Evolutionary conservation across 2,329 filamentous ascomycete genomes (phyloP).

Genomic region (Nigrospora sphaerica): DNA sequence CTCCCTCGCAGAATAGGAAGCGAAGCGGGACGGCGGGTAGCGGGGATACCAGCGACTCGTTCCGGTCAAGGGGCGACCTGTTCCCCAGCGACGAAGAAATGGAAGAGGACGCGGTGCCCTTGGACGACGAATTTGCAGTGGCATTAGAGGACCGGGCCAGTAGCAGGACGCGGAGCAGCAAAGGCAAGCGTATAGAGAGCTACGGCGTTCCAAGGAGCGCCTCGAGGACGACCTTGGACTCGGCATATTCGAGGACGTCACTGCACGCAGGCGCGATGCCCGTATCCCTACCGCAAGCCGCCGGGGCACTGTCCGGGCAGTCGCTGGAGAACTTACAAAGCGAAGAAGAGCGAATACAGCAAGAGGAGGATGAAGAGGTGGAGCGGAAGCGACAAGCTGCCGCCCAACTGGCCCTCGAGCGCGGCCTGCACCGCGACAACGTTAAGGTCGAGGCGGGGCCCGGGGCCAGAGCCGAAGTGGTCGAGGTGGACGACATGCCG

Average conservation of each 20-base stretch:
- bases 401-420: constrained; percentile 39
- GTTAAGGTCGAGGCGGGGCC: constrained; percentile 25
- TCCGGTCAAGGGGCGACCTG: constrained; percentile 80
- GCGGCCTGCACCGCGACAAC: constrained; percentile 34
- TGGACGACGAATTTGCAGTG: constrained; percentile 86
- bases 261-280: background rate
- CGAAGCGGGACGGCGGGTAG: constrained; percentile 76
- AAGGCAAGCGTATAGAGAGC: constrained; percentile 45
- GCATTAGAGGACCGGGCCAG: constrained; percentile 70
- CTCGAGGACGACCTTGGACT: constrained; percentile 52
- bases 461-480: constrained; percentile 22
- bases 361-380: constrained; percentile 46
- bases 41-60: constrained; percentile 75
- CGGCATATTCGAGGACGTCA: constrained; percentile 20
- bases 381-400: constrained; percentile 47
- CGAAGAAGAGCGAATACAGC: constrained; percentile 44
- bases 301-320: constrained; percentile 26
- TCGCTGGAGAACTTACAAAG: constrained; percentile 44
- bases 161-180: constrained; percentile 51
- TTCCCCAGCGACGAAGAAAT: constrained; percentile 82
- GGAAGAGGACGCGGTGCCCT: constrained; percentile 85
- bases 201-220: constrained; percentile 41
- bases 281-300: constrained; percentile 13
- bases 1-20: constrained; percentile 38
- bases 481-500: constrained; percentile 18